Base-by-base conservation (phyloP, 2,329 filamentous ascomycete species). In the Epichloe amarillans region DNA sequence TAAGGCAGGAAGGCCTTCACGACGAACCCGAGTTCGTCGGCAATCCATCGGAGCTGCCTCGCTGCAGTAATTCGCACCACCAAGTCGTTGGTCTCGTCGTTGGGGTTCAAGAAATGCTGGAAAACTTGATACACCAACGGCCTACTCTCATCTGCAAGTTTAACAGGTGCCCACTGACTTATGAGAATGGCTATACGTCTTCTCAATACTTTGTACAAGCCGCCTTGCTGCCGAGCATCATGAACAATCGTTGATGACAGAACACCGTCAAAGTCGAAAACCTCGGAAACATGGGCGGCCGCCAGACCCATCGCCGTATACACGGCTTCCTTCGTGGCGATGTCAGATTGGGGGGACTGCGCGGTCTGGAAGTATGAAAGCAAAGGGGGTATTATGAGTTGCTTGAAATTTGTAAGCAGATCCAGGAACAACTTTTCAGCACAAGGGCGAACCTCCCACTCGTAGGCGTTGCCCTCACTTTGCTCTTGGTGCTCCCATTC, bases 401-500 rank as follows among this genome's bases (percentile, higher is more conserved):
- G 73, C 68, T 93, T 95, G 75, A 88, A 94, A 69, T 95, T 84
- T 54, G 88, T 86, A 53, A 95, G 80, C 17, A 98, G 78, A 60
- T 96, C 90, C 57, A 96, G 75, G 66, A 97, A 95, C 14, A 98
- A 75, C 66, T 90, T 94, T 67, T 98, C 93, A 0, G 93, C 84
- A 63, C 91, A 97, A 2, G 90, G 88, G 35, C 91, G 82, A 49
- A 97, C 84, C 52, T 91, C 87, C 71, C 90, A 96, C 61, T 97
- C 89, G 77, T 86, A 97, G 1, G 86, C 87, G 58, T 88, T 86
- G 37, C 86, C 83, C 53, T 87, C 80, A 53, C 84, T 86, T 60
- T 94, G 88, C 70, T 96, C 89, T 60, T 84, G 82, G 56, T 86
- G 83, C 65, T 96, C 91, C 90, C 93, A 98, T 50, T 94, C 89